Evolutionary conservation across 1,284 basidiomycete genomes (phyloP).

Genomic region (Amylostereum areolatum): DNA sequence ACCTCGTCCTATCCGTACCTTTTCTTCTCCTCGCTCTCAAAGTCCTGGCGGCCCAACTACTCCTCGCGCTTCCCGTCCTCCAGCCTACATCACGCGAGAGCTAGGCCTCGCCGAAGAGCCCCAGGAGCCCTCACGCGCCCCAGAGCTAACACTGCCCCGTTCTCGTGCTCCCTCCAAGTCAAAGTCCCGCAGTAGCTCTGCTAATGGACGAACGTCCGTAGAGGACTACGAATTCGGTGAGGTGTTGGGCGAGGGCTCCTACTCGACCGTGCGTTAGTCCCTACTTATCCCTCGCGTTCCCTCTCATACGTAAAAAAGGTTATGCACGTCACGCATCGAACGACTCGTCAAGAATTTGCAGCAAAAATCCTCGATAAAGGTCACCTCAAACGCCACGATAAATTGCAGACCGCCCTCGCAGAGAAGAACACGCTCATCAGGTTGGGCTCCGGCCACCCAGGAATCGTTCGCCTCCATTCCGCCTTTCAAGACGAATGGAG

Average conservation of each 20-base stretch:
- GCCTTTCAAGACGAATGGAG: conserved; percentile 83
- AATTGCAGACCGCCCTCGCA: conserved; percentile 56
- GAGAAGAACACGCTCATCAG: conserved; percentile 62
- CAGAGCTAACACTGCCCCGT: conserved; percentile 21
- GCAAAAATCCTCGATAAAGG: conserved; percentile 76
- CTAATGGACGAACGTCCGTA: conserved; percentile 38
- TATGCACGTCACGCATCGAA: conserved; percentile 47
- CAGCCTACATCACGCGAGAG: conserved; percentile 56
- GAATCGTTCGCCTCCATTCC: conserved; percentile 75
- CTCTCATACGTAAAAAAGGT: conserved; percentile 38
- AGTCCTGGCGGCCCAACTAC: conserved; percentile 46
- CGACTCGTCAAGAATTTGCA: conserved; percentile 61
- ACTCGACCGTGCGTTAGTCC: conserved; percentile 57
- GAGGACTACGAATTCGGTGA: conserved; percentile 69
- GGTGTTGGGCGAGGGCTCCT: conserved; percentile 73
- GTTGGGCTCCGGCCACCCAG: conserved; percentile 70
- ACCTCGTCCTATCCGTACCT: conserved; percentile 56
- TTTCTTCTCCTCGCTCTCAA: conserved; percentile 57
- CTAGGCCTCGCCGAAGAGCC: conserved; percentile 40
- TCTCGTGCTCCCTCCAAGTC: conserved; percentile 29
- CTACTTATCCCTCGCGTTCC: conserved; percentile 5
- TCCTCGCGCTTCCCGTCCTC: conserved; percentile 39
- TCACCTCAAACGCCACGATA: conserved; percentile 63
- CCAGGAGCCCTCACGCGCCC: conserved; percentile 24
- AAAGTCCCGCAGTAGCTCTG: conserved; percentile 39